Percentiles rank a stretch among this genome's conserved stretches.
These are phyloP conservation scores for Ophiocordyceps australis DNA, from an alignment of 2,329 filamentous ascomycete genomes.

Conservation along the genomic window DNA sequence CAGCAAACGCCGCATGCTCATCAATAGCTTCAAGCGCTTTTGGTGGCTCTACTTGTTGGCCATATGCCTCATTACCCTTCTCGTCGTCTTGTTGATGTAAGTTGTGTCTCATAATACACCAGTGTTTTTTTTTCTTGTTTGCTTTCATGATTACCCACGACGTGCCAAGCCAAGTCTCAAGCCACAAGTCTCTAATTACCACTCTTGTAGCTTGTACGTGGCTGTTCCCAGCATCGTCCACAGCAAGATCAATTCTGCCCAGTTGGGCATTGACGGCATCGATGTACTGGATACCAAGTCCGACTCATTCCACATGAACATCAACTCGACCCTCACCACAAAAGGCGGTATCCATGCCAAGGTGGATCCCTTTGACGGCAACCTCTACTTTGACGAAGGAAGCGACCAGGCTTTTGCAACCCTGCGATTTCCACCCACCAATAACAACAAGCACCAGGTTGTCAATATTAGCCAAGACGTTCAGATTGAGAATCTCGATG, in stretches of 20 bases:
- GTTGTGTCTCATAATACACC: too few species aligned
- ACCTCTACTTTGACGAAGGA: slow-evolving; percentile 33
- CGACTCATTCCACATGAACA: slow-evolving; percentile 27
- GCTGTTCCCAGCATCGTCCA: slow-evolving; percentile 38
- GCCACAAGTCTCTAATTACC: slow-evolving; percentile 1
- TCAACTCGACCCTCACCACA: slow-evolving; percentile 36
- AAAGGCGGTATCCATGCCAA: slow-evolving; percentile 32
- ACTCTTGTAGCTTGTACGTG: slow-evolving; percentile 29
- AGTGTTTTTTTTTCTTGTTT: too few species aligned
- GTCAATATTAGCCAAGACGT: slow-evolving; percentile 33
- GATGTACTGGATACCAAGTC: slow-evolving; percentile 25
- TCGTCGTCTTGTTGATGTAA: slow-evolving; percentile 42
- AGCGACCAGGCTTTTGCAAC: slow-evolving; percentile 28
- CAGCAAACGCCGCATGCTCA: slow-evolving; percentile 18
- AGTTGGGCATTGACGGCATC: slow-evolving; percentile 32
- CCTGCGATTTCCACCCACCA: slow-evolving; percentile 32
- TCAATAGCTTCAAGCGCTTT: slow-evolving; percentile 31
- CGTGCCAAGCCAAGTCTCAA: not conserved
- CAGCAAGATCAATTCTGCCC: slow-evolving; percentile 31
- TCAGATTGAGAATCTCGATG: slow-evolving; percentile 24
- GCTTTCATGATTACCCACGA: too few species aligned
- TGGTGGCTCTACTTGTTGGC: slow-evolving; percentile 44
- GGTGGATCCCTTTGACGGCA: slow-evolving; percentile 29
- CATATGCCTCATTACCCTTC: slow-evolving; percentile 26
- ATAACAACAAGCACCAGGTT: slow-evolving; percentile 24